Evolutionary conservation across 179 eudicot species (phyloP).

Genomic region (Gypsophila paniculata): DNA sequence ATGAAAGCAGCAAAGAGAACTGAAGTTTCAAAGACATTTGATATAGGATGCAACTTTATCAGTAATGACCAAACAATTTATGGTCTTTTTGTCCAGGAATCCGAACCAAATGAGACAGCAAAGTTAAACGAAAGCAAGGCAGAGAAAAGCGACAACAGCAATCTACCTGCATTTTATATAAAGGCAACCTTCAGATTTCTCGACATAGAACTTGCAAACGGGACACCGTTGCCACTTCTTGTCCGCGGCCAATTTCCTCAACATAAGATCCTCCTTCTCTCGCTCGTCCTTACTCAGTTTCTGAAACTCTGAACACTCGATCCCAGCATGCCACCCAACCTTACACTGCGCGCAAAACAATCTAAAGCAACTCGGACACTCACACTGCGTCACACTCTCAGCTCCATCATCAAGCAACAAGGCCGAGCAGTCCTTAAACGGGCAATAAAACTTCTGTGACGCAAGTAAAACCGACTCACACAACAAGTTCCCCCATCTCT

Average conservation of each 20-base stretch:
- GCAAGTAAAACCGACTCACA: constrained; percentile 49
- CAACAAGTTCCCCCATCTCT: constrained; percentile 47
- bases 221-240: constrained; percentile 66
- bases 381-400: constrained; percentile 28
- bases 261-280: constrained; percentile 40
- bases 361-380: constrained; percentile 53
- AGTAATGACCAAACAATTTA: not conserved
- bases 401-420: constrained; percentile 47
- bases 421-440: constrained; percentile 60
- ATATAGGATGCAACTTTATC: not conserved
- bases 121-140: not conserved
- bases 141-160: not conserved
- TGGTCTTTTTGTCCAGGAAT: not conserved
- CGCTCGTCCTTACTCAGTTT: constrained; percentile 37
- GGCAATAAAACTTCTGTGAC: constrained; percentile 55
- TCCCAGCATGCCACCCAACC: constrained; percentile 62
- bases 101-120: not conserved
- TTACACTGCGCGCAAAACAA: constrained; percentile 62
- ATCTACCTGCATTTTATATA: constrained; percentile 65
- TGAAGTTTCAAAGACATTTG: not conserved
- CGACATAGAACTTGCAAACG: constrained; percentile 52
- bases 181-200: constrained; percentile 52
- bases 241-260: constrained; percentile 45
- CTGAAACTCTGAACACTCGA: constrained; percentile 50
- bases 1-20: not conserved